These are phyloP conservation scores for Lactarius hatsudake DNA, from an alignment of 768 basidiomycete genomes.

Conservation along the genomic window DNA sequence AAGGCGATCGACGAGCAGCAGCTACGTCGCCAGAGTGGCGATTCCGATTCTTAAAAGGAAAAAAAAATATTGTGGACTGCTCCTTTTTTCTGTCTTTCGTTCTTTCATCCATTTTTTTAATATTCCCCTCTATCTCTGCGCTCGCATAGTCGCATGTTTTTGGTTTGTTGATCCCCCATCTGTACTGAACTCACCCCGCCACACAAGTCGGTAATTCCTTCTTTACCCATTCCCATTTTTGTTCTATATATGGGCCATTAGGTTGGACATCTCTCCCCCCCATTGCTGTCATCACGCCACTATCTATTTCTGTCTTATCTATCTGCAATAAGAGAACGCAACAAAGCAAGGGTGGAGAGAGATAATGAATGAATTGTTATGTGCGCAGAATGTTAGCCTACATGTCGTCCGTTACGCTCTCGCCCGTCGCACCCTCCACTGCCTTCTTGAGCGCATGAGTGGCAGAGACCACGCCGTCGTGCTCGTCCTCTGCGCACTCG, in stretches of 20 bases:
- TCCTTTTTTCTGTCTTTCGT: neutral
- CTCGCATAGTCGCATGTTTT: conserved; percentile 2
- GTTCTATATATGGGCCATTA: neutral
- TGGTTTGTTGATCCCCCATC: neutral
- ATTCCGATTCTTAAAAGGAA: conserved; percentile 9
- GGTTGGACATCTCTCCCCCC: neutral
- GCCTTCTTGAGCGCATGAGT: conserved; percentile 65
- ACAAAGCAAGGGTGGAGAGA: neutral
- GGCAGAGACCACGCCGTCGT: conserved; percentile 73
- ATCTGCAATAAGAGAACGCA: neutral
- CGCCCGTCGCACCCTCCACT: conserved; percentile 68
- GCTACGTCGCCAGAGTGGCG: conserved; percentile 19
- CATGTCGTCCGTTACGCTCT: conserved; percentile 15
- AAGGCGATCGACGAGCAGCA: conserved; percentile 27
- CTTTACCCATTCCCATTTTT: neutral
- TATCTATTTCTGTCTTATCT: conserved; percentile 15
- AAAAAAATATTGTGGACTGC: neutral
- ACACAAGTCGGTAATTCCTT: neutral
- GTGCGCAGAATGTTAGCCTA: neutral
- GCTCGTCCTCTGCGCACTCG: conserved; percentile 86
- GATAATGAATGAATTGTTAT: neutral
- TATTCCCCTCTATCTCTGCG: neutral
- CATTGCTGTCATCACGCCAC: conserved; percentile 21
- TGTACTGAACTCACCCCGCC: neutral
- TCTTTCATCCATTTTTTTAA: neutral